Conservation (phyloP, 2,329 filamentous ascomycete species). For the Exophiala alcalophila region DNA sequence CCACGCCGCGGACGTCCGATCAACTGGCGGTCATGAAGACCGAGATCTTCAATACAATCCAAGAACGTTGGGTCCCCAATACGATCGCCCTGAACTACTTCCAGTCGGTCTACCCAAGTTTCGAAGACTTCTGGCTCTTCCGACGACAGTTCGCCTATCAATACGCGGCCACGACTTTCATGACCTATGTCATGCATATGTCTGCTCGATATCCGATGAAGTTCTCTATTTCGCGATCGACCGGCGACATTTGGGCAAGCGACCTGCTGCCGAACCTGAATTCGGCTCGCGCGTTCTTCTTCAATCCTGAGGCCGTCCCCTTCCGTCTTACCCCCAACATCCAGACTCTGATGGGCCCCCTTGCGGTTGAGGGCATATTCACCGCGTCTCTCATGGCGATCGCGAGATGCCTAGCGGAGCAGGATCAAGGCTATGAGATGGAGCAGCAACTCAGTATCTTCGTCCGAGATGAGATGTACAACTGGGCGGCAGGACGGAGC, state of each 20-base stretch:
- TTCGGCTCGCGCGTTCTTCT: constrained; percentile 78
- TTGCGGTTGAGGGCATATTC: constrained; percentile 95
- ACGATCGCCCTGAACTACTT: constrained; percentile 85
- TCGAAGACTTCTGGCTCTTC: constrained; percentile 97
- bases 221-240: constrained; percentile 81
- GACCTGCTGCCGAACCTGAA: constrained; percentile 92
- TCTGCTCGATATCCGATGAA: constrained; percentile 94
- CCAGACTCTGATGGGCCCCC: constrained; percentile 90
- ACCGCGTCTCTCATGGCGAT: constrained; percentile 95
- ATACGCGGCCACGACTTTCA: constrained; percentile 89
- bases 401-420: constrained; percentile 86
- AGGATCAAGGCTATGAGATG: constrained; percentile 67
- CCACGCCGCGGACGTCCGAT: constrained; percentile 53
- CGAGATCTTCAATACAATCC: constrained; percentile 92
- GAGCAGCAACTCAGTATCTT: constrained; percentile 93
- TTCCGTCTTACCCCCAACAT: constrained; percentile 97
- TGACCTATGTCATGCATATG: constrained; percentile 98
- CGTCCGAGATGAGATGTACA: constrained; percentile 95
- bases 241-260: constrained; percentile 93
- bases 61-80: constrained; percentile 86
- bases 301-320: constrained; percentile 91
- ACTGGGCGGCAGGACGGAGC: constrained; percentile 74
- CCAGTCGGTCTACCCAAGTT: constrained; percentile 80
- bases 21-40: constrained; percentile 70
- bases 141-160: constrained; percentile 95